Evolutionary conservation across 2,329 filamentous ascomycete genomes (phyloP), one percentile per base, ranked within the genome.

Genomic region (Penicillium sp.): DNA sequence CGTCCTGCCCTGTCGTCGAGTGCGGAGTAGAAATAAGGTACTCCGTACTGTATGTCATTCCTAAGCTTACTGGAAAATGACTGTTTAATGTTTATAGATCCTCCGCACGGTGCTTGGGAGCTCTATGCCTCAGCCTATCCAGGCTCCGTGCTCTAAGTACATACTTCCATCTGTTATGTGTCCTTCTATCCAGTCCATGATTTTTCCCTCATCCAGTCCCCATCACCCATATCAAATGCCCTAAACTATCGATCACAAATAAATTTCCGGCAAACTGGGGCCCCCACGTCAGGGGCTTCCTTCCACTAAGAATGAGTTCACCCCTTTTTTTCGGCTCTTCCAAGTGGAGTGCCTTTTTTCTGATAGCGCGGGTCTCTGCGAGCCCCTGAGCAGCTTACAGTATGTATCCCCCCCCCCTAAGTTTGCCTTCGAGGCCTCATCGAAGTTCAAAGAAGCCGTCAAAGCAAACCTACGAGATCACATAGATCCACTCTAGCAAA

Each of bases 251-350:
- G 49, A 51, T 51, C 49, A 19, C 8, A 33, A 51, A 51, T 40
- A 49, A 54, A 40, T 54, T 54, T 54, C 51, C 51, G 51, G 24
- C 22, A 17, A 10, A 54, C 22, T 54, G 51, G 33, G 51, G 33
- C 51, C 37, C 37, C 51, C 51, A 54, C 35, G 51, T 54, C 51
- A 54, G 51, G 51, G 51, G 51, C 22, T 54, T 38, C n/a, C 49
- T 37, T 51, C 24, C 17, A 33, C 15, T 10, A 19, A 28, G 12
- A 40, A 38, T 40, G 51, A 5, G 5, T 26, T 54, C 51, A 40
- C 51, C 51, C 51, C 51, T 24, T 28, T 54, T 54, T 53, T 40
- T 40, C 30, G n/a, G 35, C 35, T 53, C 50, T 40, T n/a, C 12
- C 22, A 37, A 54, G 51, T 54, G 51, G 51, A 54, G 51, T 40